Conservation (phyloP, 1,139 yeast genomes). For the Pichia sp. region DNA sequence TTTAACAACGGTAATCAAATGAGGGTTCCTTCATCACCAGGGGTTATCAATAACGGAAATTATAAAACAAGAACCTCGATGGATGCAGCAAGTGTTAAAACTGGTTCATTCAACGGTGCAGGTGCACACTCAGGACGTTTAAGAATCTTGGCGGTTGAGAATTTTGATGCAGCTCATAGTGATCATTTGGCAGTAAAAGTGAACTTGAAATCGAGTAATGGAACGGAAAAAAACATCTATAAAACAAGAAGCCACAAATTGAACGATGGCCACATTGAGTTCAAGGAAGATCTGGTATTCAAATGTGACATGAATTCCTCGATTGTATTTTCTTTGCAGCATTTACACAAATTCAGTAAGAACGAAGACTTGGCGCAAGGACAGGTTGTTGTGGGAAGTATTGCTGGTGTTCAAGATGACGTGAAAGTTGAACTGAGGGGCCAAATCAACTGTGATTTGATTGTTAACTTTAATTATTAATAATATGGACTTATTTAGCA, state of each 20-base stretch:
- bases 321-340: slow-evolving; percentile 50
- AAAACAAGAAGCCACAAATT: slow-evolving; percentile 56
- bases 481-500: neutral
- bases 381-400: slow-evolving; percentile 32
- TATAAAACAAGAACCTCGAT: slow-evolving; percentile 22
- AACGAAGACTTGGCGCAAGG: slow-evolving; percentile 57
- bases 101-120: slow-evolving; percentile 31
- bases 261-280: slow-evolving; percentile 35
- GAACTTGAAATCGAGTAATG: slow-evolving; percentile 38
- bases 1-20: slow-evolving; percentile 13
- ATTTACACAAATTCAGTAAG: slow-evolving; percentile 71
- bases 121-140: slow-evolving; percentile 46
- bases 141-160: slow-evolving; percentile 26
- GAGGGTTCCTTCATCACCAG: slow-evolving; percentile 22
- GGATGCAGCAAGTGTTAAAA: slow-evolving; percentile 13
- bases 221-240: slow-evolving; percentile 48
- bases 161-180: slow-evolving; percentile 15
- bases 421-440: slow-evolving; percentile 16
- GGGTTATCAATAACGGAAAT: slow-evolving; percentile 11
- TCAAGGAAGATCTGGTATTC: slow-evolving; percentile 65
- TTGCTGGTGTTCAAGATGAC: slow-evolving; percentile 19
- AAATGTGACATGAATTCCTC: slow-evolving; percentile 54
- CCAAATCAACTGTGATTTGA: slow-evolving; percentile 15
- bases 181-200: slow-evolving; percentile 44
- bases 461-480: slow-evolving; percentile 24